These are phyloP conservation scores for Sequoiadendron giganteum DNA, from an alignment of 75 land plant species.

Conservation along the genomic window DNA sequence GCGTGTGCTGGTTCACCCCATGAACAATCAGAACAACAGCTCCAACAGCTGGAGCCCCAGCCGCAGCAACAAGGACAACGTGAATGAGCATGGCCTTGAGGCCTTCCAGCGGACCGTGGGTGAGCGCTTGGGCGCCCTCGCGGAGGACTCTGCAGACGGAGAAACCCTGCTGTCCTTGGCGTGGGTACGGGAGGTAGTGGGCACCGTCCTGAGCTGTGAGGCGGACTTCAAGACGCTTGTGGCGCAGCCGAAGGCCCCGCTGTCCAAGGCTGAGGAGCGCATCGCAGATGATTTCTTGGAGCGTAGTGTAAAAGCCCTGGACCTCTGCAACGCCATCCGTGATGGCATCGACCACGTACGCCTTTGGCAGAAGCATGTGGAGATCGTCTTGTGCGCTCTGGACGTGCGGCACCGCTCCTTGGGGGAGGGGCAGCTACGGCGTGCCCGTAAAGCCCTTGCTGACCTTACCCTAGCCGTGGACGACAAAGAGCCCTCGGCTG, in stretches of 20 bases:
- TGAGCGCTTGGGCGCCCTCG: constrained; percentile 42
- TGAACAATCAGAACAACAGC: constrained; percentile 7
- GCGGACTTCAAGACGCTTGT: constrained; percentile 35
- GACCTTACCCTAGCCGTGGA: constrained; percentile 56
- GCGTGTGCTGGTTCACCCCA: constrained; percentile 10
- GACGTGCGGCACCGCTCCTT: constrained; percentile 14
- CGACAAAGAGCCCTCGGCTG: constrained; percentile 36
- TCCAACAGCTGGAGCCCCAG: too few species aligned
- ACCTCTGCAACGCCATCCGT: constrained; percentile 69
- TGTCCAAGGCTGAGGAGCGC: constrained; percentile 28
- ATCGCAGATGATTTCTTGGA: constrained; percentile 45
- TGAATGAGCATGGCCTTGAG: constrained; percentile 29
- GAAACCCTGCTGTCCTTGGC: constrained; percentile 41
- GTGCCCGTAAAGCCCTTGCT: constrained; percentile 58
- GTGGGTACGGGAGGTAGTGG: constrained; percentile 47
- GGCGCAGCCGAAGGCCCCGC: constrained; percentile 26
- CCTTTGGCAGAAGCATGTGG: constrained; percentile 57
- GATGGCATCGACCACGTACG: constrained; percentile 69
- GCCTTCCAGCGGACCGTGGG: constrained; percentile 47
- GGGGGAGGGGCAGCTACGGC: constrained; percentile 58
- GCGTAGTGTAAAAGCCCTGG: constrained; percentile 54
- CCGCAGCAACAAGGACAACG: not conserved
- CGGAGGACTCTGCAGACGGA: constrained; percentile 4
- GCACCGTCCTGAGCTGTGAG: constrained; percentile 40
- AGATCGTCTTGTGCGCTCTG: constrained; percentile 45